Evolutionary conservation across 306 rosid genomes (phyloP).

Genomic region (Morella rubra): DNA sequence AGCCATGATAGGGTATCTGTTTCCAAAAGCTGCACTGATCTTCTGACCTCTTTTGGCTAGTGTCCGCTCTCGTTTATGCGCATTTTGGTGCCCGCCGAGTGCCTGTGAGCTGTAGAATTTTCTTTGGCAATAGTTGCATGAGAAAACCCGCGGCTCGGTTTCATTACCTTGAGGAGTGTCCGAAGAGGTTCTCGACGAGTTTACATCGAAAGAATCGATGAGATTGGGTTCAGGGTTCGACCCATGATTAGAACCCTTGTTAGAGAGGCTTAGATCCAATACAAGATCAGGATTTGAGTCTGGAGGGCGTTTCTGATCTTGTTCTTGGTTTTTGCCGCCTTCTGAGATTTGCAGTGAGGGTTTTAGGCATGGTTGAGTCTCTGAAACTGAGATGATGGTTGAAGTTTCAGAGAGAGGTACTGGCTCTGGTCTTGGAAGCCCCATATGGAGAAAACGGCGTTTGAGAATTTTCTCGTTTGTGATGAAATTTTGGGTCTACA

Average conservation of each 20-base stretch:
- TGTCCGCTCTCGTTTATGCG: conserved; percentile 88
- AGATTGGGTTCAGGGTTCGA: conserved; percentile 66
- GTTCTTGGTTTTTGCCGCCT: conserved; percentile 4
- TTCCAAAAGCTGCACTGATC: conserved; percentile 35
- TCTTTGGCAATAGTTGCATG: conserved; percentile 92
- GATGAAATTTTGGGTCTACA: conserved; percentile 27
- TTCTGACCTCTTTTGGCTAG: conserved; percentile 64
- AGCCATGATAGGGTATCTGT: conserved; percentile 64
- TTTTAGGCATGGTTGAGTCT: conserved; percentile 23
- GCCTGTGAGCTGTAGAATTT: conserved; percentile 94
- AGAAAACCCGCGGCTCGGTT: conserved; percentile 61
- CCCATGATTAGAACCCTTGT: conserved; percentile 40
- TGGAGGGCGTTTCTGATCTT: conserved; percentile 24
- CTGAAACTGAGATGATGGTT: conserved; percentile 37
- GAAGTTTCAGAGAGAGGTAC: conserved; percentile 44
- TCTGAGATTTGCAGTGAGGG: conserved; percentile 30
- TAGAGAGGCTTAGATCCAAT: conserved; percentile 71
- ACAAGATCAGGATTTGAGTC: conserved; percentile 30
- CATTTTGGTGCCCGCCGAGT: conserved; percentile 97
- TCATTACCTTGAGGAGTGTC: conserved; percentile 40
- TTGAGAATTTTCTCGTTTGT: conserved; percentile 16
- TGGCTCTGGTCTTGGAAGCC: conserved; percentile 35
- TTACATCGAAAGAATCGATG: conserved; percentile 56
- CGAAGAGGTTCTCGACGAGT: conserved; percentile 37
- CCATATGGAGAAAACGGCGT: conserved; percentile 29